A percentile compares a stretch with the other conserved stretches of the same genome.
Conservation (phyloP, 306 rosid species). For the Cucumis hystrix region DNA sequence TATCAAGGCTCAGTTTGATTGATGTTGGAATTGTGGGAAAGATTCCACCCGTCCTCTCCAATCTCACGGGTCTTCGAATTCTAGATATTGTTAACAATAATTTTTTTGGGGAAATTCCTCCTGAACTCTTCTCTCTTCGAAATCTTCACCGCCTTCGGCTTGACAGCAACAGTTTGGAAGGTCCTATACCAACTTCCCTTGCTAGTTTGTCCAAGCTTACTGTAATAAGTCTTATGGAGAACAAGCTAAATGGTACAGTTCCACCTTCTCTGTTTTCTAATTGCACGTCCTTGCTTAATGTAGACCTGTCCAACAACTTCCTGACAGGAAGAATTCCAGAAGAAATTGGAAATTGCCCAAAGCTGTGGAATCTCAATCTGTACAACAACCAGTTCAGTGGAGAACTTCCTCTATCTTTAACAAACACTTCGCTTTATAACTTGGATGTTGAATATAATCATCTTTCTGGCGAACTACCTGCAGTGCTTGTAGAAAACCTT, state of each 20-base stretch:
- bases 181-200: slow-evolving; percentile 39
- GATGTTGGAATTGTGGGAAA: slow-evolving; percentile 29
- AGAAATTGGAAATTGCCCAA: slow-evolving; percentile 49
- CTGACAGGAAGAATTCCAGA: slow-evolving; percentile 37
- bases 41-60: slow-evolving; percentile 44
- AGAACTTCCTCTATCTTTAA: slow-evolving; percentile 33
- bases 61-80: slow-evolving; percentile 49
- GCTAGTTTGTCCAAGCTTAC: slow-evolving; percentile 30
- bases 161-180: slow-evolving; percentile 29
- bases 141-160: slow-evolving; percentile 27
- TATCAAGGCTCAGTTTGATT: slow-evolving; percentile 15
- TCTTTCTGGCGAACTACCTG: slow-evolving; percentile 43
- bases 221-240: slow-evolving; percentile 10
- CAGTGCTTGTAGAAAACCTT: slow-evolving; percentile 17
- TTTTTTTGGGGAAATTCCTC: slow-evolving; percentile 34
- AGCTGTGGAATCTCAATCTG: slow-evolving; percentile 37
- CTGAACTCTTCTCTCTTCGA: slow-evolving; percentile 29
- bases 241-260: slow-evolving; percentile 27
- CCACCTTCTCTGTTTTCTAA: slow-evolving; percentile 48
- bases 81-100: slow-evolving; percentile 20
- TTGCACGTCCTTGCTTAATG: slow-evolving; percentile 22
- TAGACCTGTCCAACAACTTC: slow-evolving; percentile 44
- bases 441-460: slow-evolving; percentile 47
- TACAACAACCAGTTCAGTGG: slow-evolving; percentile 53
- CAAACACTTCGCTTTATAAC: slow-evolving; percentile 15